phyloP scores from a whole-genome alignment of 352 stramenopile genomes.

The Globisporangium nunn region DNA sequence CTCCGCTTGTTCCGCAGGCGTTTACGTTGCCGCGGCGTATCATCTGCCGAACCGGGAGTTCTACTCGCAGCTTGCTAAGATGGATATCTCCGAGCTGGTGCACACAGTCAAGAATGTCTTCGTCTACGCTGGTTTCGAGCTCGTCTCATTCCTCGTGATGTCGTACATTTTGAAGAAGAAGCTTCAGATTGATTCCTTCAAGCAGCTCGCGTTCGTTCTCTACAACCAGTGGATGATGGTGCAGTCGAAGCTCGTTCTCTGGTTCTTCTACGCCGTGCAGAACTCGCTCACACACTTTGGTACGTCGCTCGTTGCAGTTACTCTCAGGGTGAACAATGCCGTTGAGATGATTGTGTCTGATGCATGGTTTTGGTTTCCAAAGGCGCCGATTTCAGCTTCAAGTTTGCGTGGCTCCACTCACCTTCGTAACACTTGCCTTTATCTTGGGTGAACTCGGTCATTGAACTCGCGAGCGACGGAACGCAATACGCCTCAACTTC shows the following conservation, averaged over 20 bases:
- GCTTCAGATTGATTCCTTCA: constrained; percentile 19
- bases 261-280: constrained; percentile 16
- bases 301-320: background rate
- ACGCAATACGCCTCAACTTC: no score
- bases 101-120: constrained; percentile 24
- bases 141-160: constrained; percentile 27
- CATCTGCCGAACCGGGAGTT: constrained; percentile 28
- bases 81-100: constrained; percentile 10
- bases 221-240: constrained; percentile 18
- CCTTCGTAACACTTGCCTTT: no score
- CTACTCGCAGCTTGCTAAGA: constrained; percentile 20
- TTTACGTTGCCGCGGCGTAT: constrained; percentile 19
- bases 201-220: constrained; percentile 25
- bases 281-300: constrained; percentile 21
- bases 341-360: no score
- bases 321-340: no score
- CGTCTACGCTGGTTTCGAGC: constrained; percentile 26
- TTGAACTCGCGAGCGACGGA: no score
- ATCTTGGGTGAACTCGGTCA: no score
- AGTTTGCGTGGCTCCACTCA: no score
- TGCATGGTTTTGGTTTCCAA: no score
- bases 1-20: constrained; percentile 5
- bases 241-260: constrained; percentile 19
- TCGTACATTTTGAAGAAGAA: constrained; percentile 16
- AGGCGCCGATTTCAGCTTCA: no score